phyloP scores from a whole-genome alignment of 2,329 filamentous ascomycete species.

The Trichoderma breve region DNA sequence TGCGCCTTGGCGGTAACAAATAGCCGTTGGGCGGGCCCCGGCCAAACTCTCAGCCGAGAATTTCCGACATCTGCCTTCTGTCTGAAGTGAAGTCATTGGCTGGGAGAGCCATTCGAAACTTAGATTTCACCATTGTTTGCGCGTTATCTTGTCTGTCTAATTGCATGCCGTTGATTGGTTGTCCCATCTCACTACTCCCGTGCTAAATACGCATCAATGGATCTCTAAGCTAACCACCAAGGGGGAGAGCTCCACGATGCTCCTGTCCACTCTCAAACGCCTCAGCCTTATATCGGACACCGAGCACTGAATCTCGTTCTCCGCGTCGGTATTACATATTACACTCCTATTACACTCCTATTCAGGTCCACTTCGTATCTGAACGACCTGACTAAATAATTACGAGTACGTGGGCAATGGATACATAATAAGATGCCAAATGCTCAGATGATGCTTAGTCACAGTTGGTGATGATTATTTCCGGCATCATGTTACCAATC shows the following conservation, averaged over 20 bases:
- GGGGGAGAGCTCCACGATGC: neutral
- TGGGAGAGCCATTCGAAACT: neutral
- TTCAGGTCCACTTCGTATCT: neutral
- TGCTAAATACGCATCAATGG: neutral
- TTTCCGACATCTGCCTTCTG: neutral
- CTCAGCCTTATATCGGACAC: conserved; percentile 7
- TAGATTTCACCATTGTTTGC: neutral
- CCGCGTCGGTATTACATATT: neutral
- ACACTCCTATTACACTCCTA: neutral
- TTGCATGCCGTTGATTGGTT: neutral
- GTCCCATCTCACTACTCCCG: neutral
- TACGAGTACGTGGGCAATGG: too few species aligned
- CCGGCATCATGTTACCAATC: neutral
- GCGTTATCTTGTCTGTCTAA: neutral
- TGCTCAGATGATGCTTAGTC: neutral
- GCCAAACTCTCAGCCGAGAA: neutral
- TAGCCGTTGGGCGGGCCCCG: neutral
- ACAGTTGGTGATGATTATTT: neutral
- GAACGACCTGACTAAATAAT: neutral
- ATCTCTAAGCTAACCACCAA: neutral
- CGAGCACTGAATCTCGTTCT: neutral
- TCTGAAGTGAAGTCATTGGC: neutral
- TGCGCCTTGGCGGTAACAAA: neutral
- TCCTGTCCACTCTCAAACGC: neutral
- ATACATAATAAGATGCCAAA: neutral